Conservation (phyloP, 2,329 filamentous ascomycete genomes). For the Trichoderma simmonsii region DNA sequence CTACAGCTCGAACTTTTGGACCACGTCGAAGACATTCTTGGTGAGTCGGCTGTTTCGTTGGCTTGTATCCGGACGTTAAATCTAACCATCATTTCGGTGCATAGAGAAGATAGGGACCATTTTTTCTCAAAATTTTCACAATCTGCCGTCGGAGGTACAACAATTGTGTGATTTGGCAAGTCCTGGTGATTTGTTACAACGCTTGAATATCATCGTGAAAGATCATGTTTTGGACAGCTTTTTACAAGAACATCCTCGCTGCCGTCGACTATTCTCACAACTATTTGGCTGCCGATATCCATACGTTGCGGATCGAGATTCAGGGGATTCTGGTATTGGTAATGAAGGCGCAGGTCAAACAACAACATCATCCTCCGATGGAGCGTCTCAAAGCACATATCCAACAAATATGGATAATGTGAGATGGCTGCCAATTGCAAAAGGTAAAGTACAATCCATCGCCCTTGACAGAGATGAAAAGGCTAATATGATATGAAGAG, state of each 20-base stretch:
- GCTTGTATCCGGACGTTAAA: not conserved
- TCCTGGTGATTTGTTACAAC: not conserved
- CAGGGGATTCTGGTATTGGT: not conserved
- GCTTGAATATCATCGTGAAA: slow-evolving; percentile 20
- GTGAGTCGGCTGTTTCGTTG: not conserved
- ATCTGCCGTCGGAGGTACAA: not conserved
- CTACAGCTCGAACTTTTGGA: not conserved
- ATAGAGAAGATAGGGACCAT: not conserved
- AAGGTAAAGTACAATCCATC: not conserved
- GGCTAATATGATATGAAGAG: not conserved
- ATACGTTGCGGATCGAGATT: not conserved
- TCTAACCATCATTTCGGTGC: not conserved
- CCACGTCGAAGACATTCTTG: not conserved
- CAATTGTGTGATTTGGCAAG: not conserved
- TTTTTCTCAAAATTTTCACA: not conserved
- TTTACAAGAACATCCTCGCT: slow-evolving; percentile 19
- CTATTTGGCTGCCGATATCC: slow-evolving; percentile 26
- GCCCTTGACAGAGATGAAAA: not conserved
- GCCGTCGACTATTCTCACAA: slow-evolving; percentile 17
- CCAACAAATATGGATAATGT: not conserved
- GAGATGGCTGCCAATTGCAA: not conserved
- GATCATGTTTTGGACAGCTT: slow-evolving; percentile 23
- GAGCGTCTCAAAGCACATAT: not conserved
- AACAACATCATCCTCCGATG: not conserved
- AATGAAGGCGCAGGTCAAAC: not conserved